Conservation (phyloP, 2,329 filamentous ascomycete species). For the Claviceps sorghi region DNA sequence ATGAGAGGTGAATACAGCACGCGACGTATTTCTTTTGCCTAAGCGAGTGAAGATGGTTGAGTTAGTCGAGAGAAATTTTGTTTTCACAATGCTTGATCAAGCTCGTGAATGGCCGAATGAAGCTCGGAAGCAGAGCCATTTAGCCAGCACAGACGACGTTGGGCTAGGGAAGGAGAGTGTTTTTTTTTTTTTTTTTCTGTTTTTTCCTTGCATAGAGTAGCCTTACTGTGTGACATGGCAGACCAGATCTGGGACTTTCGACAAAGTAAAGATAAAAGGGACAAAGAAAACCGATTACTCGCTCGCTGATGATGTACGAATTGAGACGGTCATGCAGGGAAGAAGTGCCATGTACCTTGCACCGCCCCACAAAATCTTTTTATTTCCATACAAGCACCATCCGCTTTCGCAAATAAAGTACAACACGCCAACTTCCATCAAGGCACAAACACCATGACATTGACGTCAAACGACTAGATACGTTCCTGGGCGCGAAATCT, state of each 20-base stretch:
- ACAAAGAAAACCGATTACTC: neutral
- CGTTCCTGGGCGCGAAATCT: neutral
- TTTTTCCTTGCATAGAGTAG: neutral
- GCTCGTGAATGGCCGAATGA: neutral
- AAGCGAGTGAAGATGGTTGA: neutral
- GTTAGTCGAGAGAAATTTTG: neutral
- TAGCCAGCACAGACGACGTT: neutral
- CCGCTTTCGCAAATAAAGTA: no score
- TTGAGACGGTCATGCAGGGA: neutral
- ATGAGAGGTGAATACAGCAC: constrained; percentile 85
- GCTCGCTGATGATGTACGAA: neutral
- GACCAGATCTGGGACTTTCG: neutral
- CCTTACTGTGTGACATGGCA: constrained; percentile 37
- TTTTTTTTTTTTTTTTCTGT: neutral
- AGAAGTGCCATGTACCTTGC: neutral
- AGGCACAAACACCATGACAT: neutral
- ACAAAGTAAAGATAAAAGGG: neutral
- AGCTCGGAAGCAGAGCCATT: neutral
- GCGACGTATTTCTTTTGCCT: constrained; percentile 80
- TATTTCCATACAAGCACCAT: neutral
- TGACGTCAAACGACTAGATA: neutral
- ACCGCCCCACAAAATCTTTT: neutral
- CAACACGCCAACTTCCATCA: neutral
- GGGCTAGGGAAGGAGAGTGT: neutral
- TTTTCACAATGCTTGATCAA: neutral